Percentiles rank a stretch among this genome's conserved stretches.
phyloP scores from a whole-genome alignment of 805 yeast species.

The Saturnispora zaruensis region DNA sequence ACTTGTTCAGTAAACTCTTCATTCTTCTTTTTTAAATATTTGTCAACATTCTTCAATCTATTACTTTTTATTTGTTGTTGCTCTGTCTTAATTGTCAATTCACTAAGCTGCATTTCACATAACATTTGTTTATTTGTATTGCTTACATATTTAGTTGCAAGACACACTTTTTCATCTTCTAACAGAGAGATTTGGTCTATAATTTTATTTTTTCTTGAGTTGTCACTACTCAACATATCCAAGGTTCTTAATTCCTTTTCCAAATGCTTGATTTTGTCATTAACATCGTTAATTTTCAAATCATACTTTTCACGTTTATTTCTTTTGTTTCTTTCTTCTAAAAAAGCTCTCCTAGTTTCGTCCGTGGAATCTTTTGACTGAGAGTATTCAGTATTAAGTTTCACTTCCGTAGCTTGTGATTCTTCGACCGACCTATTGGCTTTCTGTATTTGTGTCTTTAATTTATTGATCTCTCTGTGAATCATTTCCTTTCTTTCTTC shows the following conservation, averaged over 20 bases:
- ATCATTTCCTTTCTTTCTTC: conserved; percentile 21
- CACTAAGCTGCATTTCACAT: neutral
- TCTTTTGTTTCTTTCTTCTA: conserved; percentile 1
- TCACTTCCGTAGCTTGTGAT: neutral
- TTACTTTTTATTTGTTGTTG: conserved; percentile 1
- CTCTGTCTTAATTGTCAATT: neutral
- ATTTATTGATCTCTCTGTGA: conserved; percentile 13
- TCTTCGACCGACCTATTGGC: neutral
- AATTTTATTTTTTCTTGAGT: neutral
- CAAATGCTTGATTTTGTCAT: neutral
- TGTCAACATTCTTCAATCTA: neutral
- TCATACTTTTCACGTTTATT: conserved; percentile 5
- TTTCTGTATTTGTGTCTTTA: conserved; percentile 5
- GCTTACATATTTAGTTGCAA: neutral
- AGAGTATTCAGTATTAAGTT: conserved; percentile 14
- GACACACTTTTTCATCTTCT: neutral
- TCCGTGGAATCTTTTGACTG: conserved; percentile 10
- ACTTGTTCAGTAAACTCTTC: neutral
- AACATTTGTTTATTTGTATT: neutral
- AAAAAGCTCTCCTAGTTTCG: conserved; percentile 1
- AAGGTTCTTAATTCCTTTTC: neutral
- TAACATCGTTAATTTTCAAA: neutral
- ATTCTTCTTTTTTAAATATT: neutral
- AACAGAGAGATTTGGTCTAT: neutral
- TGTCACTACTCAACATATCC: neutral